Conservation (phyloP, 2,329 filamentous ascomycete genomes). For the Fusarium sp. region DNA sequence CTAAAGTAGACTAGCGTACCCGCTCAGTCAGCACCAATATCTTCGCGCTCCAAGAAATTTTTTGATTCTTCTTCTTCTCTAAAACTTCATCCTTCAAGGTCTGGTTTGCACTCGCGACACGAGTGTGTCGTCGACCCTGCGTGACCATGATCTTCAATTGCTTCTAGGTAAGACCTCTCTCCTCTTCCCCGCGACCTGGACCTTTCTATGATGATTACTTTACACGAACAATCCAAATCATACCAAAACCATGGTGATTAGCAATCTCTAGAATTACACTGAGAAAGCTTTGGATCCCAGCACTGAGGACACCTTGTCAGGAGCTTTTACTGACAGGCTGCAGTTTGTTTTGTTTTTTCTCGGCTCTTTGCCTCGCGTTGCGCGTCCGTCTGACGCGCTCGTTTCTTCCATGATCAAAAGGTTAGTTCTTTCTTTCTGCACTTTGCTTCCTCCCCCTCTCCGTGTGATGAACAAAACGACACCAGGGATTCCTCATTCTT, state of each 20-base stretch:
- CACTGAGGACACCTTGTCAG: slow-evolving; percentile 13
- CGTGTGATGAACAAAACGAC: slow-evolving; percentile 71
- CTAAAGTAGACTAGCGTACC: slow-evolving; percentile 38
- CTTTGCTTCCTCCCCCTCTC: slow-evolving; percentile 39
- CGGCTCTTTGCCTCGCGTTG: background rate
- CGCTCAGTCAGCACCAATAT: slow-evolving; percentile 39
- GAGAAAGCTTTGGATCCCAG: slow-evolving; percentile 56
- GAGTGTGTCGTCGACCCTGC: slow-evolving; percentile 34
- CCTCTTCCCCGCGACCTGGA: slow-evolving; percentile 1
- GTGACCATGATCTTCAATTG: slow-evolving; percentile 21
- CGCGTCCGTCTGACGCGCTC: slow-evolving; percentile 11
- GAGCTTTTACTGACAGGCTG: slow-evolving; percentile 30
- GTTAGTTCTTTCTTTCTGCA: slow-evolving; percentile 51
- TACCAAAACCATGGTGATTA: slow-evolving; percentile 68
- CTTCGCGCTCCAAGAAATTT: slow-evolving; percentile 45
- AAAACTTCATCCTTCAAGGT: slow-evolving; percentile 38
- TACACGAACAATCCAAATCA: slow-evolving; percentile 73
- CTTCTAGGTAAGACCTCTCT: slow-evolving; percentile 39
- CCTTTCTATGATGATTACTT: slow-evolving; percentile 50
- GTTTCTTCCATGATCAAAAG: slow-evolving; percentile 53
- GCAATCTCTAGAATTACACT: slow-evolving; percentile 66
- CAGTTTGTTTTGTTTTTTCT: slow-evolving; percentile 18
- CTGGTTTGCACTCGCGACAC: slow-evolving; percentile 36
- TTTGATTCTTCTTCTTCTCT: slow-evolving; percentile 25
- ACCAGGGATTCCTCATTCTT: slow-evolving; percentile 77